Base-by-base conservation (phyloP, 805 yeast species). In the Maudiozyma serrabonitensis region DNA sequence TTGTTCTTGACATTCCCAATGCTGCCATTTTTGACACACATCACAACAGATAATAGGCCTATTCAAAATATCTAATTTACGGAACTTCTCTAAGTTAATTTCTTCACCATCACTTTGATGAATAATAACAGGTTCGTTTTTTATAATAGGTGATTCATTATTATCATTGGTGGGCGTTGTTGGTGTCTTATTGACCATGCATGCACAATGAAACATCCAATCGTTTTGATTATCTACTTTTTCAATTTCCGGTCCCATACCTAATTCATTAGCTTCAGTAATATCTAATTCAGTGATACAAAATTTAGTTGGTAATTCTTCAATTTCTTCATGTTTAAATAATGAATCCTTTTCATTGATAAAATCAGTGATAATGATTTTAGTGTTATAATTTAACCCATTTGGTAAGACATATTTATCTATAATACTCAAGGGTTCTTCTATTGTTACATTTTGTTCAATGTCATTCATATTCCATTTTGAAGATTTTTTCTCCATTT, bases 151-250 rank as follows among this genome's bases (percentile, higher is more conserved):
- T 9, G 50, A 49, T 43, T 45, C 46, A 18, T 46, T 46, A 15
- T 41, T 48, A 15, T 19, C 41, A 9, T 46, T 39, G 2, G 11
- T 21, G 11, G 40, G 40, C 40, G 15, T 15, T 12, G 18, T 28
- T 9, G 28, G 5, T 8, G 9, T 28, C 12, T 28, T 28, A 28
- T 28, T 11, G 12, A 11, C 11, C 46, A 42, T 34, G 45, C 60
- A 57, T 7, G 31, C 6, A 50, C 71, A 63, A 45, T 66, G 63
- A 48, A 66, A 64, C 21, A 55, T 50, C 68, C 69, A 67, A 38
- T 56, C 52, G 42, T 52, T 52, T 32, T 49, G n/a, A 19, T 47
- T 50, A 51, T 65, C 69, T 6, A 61, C 56, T 23, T 47, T 48
- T 26, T 49, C 51, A 15, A 52, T 45, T 11, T 49, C 49, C 7